Evolutionary conservation across 2,329 filamentous ascomycete genomes (phyloP).

Genomic region (Colletotrichum orbiculare): DNA sequence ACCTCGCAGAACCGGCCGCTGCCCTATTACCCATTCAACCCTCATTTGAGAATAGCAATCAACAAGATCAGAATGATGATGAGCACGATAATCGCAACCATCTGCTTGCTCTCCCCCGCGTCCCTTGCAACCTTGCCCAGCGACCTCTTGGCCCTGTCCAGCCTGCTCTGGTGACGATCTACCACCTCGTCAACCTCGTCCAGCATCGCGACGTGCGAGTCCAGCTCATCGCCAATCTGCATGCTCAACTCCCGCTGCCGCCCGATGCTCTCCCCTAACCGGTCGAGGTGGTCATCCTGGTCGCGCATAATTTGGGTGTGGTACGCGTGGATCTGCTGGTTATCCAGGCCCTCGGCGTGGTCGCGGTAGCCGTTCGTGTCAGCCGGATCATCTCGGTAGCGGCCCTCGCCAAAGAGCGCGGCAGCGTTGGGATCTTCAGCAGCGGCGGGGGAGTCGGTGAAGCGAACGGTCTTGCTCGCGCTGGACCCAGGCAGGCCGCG

Average conservation of each 20-base stretch:
- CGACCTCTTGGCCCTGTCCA: constrained; percentile 79
- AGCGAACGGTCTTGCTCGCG: constrained; percentile 81
- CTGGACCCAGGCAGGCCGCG: constrained; percentile 47
- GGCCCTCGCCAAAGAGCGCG: constrained; percentile 56
- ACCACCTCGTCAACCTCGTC: constrained; percentile 89
- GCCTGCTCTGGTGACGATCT: constrained; percentile 80
- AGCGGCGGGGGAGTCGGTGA: constrained; percentile 72
- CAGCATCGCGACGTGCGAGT: constrained; percentile 87
- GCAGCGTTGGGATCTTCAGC: constrained; percentile 57
- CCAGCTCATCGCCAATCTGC: constrained; percentile 95
- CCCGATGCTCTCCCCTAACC: constrained; percentile 84
- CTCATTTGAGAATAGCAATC: constrained; percentile 82
- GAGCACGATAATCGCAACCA: constrained; percentile 82
- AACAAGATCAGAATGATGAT: constrained; percentile 85
- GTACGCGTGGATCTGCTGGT: constrained; percentile 87
- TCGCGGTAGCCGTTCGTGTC: constrained; percentile 67
- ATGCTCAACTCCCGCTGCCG: constrained; percentile 93
- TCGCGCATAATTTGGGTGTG: constrained; percentile 85
- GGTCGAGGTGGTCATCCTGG: constrained; percentile 94
- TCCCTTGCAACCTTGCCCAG: constrained; percentile 78
- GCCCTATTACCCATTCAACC: constrained; percentile 51
- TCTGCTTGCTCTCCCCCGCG: constrained; percentile 87
- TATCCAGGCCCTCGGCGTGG: constrained; percentile 72
- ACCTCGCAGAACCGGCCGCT: background rate
- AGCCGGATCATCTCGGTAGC: constrained; percentile 77